phyloP scores from a whole-genome alignment of 2,329 filamentous ascomycete species.

The Aureobasidium sp. region DNA sequence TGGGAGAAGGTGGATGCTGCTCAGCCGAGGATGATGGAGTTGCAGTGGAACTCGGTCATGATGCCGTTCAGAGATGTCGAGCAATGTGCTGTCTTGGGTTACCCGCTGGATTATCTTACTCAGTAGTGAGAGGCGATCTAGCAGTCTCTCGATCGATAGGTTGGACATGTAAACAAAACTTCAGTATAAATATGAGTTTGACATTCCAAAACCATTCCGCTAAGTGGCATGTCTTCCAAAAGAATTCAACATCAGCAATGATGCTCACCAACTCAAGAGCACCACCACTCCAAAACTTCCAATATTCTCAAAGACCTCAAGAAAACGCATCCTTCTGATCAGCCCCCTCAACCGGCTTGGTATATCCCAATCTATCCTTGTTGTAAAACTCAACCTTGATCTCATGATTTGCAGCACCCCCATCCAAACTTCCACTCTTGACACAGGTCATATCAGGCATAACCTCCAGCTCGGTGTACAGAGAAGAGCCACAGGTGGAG shows the following conservation, averaged over 20 bases:
- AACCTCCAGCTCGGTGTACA: slow-evolving; percentile 46
- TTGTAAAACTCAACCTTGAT: slow-evolving; percentile 47
- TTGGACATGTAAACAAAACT: neutral
- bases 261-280: neutral
- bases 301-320: neutral
- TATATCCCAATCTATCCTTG: slow-evolving; percentile 42
- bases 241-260: neutral
- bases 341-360: slow-evolving; percentile 36
- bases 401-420: slow-evolving; percentile 37
- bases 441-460: slow-evolving; percentile 44
- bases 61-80: slow-evolving; percentile 12
- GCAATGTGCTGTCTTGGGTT: slow-evolving; percentile 12
- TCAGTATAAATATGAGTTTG: neutral
- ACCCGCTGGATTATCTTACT: neutral
- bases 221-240: neutral
- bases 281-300: neutral
- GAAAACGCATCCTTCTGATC: slow-evolving; percentile 38
- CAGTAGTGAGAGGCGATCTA: neutral
- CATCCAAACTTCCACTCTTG: slow-evolving; percentile 46
- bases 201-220: neutral
- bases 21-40: slow-evolving; percentile 14
- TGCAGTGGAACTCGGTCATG: slow-evolving; percentile 16
- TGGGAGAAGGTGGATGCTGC: slow-evolving; percentile 22
- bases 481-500: slow-evolving; percentile 41
- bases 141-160: too few relatives aligned